Conservation (phyloP, 2,329 filamentous ascomycete genomes). For the Paracorniculantispora psalliotae region DNA sequence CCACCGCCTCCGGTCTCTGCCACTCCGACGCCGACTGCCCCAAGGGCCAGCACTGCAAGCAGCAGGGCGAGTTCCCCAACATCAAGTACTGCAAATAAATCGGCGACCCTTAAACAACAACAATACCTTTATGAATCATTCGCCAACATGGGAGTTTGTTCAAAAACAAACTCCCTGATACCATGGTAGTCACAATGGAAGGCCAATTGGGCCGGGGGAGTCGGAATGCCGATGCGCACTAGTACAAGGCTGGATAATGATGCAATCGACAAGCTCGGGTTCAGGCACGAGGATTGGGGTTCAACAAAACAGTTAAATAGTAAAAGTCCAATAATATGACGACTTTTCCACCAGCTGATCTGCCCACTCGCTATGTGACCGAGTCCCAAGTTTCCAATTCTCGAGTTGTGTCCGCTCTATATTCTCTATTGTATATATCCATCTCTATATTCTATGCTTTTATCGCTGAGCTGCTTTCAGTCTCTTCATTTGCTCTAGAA, state of each 20-base stretch:
- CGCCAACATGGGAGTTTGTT: no score
- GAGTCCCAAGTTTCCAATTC: not conserved
- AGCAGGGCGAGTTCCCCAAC: slow-evolving; percentile 15
- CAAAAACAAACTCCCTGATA: no score
- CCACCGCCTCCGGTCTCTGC: slow-evolving; percentile 5
- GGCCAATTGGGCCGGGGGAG: not conserved
- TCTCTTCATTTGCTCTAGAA: slow-evolving; percentile 31
- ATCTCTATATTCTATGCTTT: not conserved
- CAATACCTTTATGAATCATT: no score
- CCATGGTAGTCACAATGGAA: not conserved
- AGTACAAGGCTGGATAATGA: not conserved
- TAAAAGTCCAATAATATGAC: not conserved
- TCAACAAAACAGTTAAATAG: not conserved
- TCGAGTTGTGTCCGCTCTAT: not conserved
- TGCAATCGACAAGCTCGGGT: not conserved
- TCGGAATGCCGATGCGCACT: not conserved
- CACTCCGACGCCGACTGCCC: slow-evolving; percentile 12
- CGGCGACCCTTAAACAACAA: not conserved
- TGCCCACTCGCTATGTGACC: not conserved
- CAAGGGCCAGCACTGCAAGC: slow-evolving; percentile 12
- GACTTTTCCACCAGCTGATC: not conserved
- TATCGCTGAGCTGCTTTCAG: not conserved
- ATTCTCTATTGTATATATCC: not conserved
- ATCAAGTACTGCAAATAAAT: slow-evolving; percentile 13
- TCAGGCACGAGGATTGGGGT: not conserved